Evolutionary conservation across 2,329 filamentous ascomycete genomes (phyloP).

Genomic region (Capronia coronata): DNA sequence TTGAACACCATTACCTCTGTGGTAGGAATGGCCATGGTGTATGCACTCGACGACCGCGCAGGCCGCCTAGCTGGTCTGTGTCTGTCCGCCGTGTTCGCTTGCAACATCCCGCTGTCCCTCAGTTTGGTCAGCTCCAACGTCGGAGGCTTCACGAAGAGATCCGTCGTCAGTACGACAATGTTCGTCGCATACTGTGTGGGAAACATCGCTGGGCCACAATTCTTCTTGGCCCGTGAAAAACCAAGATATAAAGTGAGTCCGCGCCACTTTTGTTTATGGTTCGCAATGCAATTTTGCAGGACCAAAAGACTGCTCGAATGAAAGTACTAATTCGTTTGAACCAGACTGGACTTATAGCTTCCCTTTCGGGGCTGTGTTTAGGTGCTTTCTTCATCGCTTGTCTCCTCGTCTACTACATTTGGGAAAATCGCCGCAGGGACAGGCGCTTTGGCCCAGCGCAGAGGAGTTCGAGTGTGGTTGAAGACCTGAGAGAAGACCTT

Average conservation of each 20-base stretch:
- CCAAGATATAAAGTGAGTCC: not conserved
- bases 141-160: not conserved
- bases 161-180: not conserved
- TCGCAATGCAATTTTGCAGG: too few species aligned
- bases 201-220: not conserved
- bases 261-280: too few species aligned
- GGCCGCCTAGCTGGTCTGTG: conserved; percentile 31
- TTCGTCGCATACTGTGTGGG: not conserved
- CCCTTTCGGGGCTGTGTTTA: conserved; percentile 30
- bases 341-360: conserved; percentile 34
- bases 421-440: conserved; percentile 33
- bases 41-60: conserved; percentile 29
- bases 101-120: conserved; percentile 33
- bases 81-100: conserved; percentile 33
- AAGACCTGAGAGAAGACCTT: conserved; percentile 32
- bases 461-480: conserved; percentile 28
- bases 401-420: conserved; percentile 31
- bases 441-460: conserved; percentile 28
- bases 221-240: not conserved
- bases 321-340: too few species aligned
- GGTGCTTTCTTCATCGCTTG: conserved; percentile 32
- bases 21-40: conserved; percentile 33
- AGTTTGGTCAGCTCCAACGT: not conserved
- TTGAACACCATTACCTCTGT: conserved; percentile 30
- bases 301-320: too few species aligned